phyloP scores from a whole-genome alignment of 257 asterid species.

The Solanum neorickii region DNA sequence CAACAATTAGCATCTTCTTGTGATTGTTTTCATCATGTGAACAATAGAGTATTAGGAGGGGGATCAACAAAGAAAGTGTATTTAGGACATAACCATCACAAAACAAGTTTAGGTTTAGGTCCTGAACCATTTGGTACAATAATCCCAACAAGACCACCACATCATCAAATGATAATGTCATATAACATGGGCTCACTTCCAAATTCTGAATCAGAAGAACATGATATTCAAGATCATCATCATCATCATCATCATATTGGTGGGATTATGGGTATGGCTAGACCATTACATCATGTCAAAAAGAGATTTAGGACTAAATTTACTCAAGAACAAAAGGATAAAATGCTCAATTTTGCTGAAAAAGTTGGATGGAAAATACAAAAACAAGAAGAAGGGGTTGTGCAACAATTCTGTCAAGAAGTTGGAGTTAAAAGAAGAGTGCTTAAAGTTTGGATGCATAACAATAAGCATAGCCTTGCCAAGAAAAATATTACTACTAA shows the following conservation, averaged over 20 bases:
- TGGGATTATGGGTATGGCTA: not conserved
- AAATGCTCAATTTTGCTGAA: slow-evolving; percentile 73
- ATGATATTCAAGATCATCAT: slow-evolving; percentile 4
- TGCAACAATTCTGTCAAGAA: slow-evolving; percentile 77
- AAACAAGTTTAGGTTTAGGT: slow-evolving; percentile 11
- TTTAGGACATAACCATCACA: slow-evolving; percentile 22
- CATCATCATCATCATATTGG: not conserved
- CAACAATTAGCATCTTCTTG: slow-evolving; percentile 1
- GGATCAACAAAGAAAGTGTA: slow-evolving; percentile 24
- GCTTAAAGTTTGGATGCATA: slow-evolving; percentile 92
- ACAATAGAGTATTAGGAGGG: slow-evolving; percentile 12
- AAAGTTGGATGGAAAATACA: slow-evolving; percentile 89
- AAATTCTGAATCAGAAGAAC: slow-evolving; percentile 52
- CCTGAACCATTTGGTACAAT: slow-evolving; percentile 18
- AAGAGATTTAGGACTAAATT: slow-evolving; percentile 82
- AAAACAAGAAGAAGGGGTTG: slow-evolving; percentile 68
- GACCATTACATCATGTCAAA: slow-evolving; percentile 35
- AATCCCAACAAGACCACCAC: slow-evolving; percentile 18
- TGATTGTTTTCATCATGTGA: slow-evolving; percentile 11
- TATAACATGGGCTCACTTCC: slow-evolving; percentile 28
- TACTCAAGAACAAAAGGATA: slow-evolving; percentile 77
- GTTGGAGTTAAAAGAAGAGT: slow-evolving; percentile 73
- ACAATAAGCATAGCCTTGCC: slow-evolving; percentile 64
- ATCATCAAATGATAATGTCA: slow-evolving; percentile 56
- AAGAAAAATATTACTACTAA: slow-evolving; percentile 22